Evolutionary conservation across 169 alveolate species (phyloP).

Genomic region (Perkinsus chesapeaki): DNA sequence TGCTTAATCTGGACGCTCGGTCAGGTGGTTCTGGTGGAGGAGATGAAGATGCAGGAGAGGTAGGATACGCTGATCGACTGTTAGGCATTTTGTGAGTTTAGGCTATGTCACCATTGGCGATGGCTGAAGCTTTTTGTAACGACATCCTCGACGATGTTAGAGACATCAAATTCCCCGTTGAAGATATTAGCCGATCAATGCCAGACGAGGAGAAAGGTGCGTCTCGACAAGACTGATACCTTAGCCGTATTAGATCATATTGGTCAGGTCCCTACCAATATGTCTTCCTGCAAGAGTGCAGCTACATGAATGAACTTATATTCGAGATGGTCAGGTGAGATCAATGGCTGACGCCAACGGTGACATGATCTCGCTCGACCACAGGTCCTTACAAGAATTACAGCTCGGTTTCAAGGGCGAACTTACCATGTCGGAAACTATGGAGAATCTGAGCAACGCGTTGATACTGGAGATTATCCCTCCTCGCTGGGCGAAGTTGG

Average conservation of each 20-base stretch:
- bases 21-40: conserved; percentile 69
- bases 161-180: conserved; percentile 67
- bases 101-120: conserved; percentile 41
- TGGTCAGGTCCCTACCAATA: conserved; percentile 65
- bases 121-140: conserved; percentile 62
- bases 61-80: not conserved
- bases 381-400: conserved; percentile 71
- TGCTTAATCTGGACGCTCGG: conserved; percentile 49
- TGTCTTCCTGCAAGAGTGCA: conserved; percentile 84
- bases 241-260: not conserved
- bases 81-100: not conserved
- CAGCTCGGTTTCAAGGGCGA: conserved; percentile 88
- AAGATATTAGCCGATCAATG: conserved; percentile 66
- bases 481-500: conserved; percentile 78
- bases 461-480: conserved; percentile 77
- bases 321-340: conserved; percentile 52
- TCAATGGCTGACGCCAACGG: conserved; percentile 28
- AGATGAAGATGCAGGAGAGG: conserved; percentile 56
- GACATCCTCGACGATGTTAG: conserved; percentile 68
- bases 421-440: conserved; percentile 78
- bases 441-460: conserved; percentile 75
- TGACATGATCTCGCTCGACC: conserved; percentile 16
- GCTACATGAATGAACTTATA: conserved; percentile 73
- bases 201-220: conserved; percentile 71
- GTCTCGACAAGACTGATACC: not conserved